Evolutionary conservation across 2,329 filamentous ascomycete genomes (phyloP).

Genomic region (Xylariaceae sp.): DNA sequence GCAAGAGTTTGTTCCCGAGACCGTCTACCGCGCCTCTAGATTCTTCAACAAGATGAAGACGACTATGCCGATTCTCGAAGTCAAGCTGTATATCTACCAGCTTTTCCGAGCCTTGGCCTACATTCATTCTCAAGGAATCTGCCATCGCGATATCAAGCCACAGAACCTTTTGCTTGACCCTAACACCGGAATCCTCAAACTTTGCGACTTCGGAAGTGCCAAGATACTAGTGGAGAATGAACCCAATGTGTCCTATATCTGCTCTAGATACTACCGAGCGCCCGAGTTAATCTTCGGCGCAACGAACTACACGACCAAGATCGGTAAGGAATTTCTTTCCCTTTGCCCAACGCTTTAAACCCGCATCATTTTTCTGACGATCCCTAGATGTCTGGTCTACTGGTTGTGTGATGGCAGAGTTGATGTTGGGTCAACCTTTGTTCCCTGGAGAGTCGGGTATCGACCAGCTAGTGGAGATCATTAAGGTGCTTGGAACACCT

Average conservation of each 20-base stretch:
- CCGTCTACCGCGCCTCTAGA: slow-evolving; percentile 92
- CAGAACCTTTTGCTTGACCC: slow-evolving; percentile 95
- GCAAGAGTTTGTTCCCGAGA: slow-evolving; percentile 96
- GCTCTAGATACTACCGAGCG: slow-evolving; percentile 96
- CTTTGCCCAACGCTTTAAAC: not conserved
- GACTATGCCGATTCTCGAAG: slow-evolving; percentile 96
- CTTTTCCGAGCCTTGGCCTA: slow-evolving; percentile 97
- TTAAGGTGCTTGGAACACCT: slow-evolving; percentile 95
- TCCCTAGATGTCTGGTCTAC: slow-evolving; percentile 93
- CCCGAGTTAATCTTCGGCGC: slow-evolving; percentile 98
- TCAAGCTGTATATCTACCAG: slow-evolving; percentile 99
- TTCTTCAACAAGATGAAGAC: slow-evolving; percentile 99
- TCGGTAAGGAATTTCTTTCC: slow-evolving; percentile 59
- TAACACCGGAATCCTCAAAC: slow-evolving; percentile 83
- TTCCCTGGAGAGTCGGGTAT: slow-evolving; percentile 99
- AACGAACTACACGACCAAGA: slow-evolving; percentile 99
- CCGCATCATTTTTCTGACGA: slow-evolving; percentile 3
- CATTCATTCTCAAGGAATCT: slow-evolving; percentile 98
- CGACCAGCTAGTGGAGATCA: slow-evolving; percentile 97
- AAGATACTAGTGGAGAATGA: slow-evolving; percentile 99
- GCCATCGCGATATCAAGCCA: slow-evolving; percentile 97
- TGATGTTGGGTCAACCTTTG: slow-evolving; percentile 96
- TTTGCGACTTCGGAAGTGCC: slow-evolving; percentile 97
- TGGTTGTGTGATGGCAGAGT: slow-evolving; percentile 97
- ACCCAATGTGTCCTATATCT: slow-evolving; percentile 99